These are phyloP conservation scores for Tetrahymena malaccensis DNA, from an alignment of 73 alveolate genomes.

Conservation along the genomic window DNA sequence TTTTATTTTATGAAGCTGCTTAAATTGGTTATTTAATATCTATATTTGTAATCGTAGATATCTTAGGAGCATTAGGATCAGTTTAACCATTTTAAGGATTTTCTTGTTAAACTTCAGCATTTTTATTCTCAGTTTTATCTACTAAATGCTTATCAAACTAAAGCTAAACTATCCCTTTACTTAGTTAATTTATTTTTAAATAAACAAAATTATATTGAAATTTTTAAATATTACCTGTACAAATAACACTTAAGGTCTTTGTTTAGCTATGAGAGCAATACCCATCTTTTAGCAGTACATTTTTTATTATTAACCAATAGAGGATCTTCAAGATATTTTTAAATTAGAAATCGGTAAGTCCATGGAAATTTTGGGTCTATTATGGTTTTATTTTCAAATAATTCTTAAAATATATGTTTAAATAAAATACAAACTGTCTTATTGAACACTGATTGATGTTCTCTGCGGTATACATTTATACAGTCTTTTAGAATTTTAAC, in stretches of 20 bases:
- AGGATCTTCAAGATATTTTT: neutral
- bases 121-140: neutral
- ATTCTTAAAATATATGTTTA: neutral
- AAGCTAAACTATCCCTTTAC: neutral
- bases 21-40: neutral
- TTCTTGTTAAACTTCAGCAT: neutral
- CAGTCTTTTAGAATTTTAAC: neutral
- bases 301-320: neutral
- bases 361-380: neutral
- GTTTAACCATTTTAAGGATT: too few relatives aligned
- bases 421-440: neutral
- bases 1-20: neutral
- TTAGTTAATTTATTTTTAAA: too few relatives aligned
- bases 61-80: neutral
- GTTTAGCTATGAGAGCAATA: neutral
- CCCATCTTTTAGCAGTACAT: neutral
- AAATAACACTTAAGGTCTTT: neutral
- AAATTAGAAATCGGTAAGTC: neutral
- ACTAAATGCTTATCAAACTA: neutral
- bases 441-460: neutral
- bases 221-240: neutral
- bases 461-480: neutral
- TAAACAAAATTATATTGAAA: too few relatives aligned
- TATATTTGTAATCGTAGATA: neutral
- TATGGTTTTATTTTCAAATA: neutral